Conservation (phyloP, 1,139 yeast species). For the Magnusiomyces tetraspermus region DNA sequence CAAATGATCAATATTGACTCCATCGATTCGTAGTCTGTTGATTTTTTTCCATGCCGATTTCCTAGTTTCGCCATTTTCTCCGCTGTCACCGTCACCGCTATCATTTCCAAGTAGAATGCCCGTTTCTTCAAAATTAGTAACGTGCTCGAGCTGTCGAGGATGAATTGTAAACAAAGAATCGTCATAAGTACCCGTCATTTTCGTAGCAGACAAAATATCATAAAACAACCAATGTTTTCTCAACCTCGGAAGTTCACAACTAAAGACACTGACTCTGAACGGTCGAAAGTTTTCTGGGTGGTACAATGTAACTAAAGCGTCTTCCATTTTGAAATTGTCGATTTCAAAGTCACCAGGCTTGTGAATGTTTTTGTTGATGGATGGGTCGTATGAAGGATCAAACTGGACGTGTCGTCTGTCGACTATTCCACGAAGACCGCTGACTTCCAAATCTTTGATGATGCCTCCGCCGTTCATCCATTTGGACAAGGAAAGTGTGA, state of each 20-base stretch:
- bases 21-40: conserved; percentile 75
- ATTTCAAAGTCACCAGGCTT: conserved; percentile 90
- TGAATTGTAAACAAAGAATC: conserved; percentile 87
- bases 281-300: conserved; percentile 80
- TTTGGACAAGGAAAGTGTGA: conserved; percentile 68
- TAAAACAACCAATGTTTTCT: conserved; percentile 90
- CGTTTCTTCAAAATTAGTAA: conserved; percentile 14
- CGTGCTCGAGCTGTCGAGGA: conserved; percentile 44
- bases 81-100: no score
- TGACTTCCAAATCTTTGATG: conserved; percentile 67
- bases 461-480: conserved; percentile 91
- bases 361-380: conserved; percentile 63
- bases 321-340: conserved; percentile 72
- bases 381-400: conserved; percentile 76
- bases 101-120: no score
- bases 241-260: conserved; percentile 67
- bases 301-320: conserved; percentile 65
- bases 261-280: conserved; percentile 76
- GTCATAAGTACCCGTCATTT: conserved; percentile 86
- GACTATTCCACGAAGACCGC: conserved; percentile 82
- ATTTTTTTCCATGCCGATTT: conserved; percentile 47
- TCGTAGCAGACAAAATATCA: conserved; percentile 75
- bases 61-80: no score
- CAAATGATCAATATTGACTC: conserved; percentile 76
- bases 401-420: conserved; percentile 82